Percentiles rank a stretch among this genome's conserved stretches.
These are phyloP conservation scores for Tympanopsis confertula DNA, from an alignment of 2,329 filamentous ascomycete genomes.

Conservation along the genomic window DNA sequence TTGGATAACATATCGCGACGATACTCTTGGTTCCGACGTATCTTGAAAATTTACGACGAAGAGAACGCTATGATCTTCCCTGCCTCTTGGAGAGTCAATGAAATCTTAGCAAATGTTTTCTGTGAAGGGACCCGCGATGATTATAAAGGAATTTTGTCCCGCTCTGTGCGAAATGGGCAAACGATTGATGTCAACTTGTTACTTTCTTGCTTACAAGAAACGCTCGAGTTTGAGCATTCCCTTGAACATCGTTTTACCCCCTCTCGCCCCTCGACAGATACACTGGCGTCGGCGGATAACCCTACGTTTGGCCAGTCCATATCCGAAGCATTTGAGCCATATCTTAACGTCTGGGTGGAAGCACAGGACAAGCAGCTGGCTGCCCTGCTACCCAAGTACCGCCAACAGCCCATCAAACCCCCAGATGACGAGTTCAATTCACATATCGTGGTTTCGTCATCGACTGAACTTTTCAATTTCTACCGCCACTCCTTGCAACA, in stretches of 20 bases:
- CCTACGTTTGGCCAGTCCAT: conserved; percentile 81
- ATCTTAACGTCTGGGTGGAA: conserved; percentile 92
- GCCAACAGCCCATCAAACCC: conserved; percentile 66
- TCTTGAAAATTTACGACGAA: conserved; percentile 89
- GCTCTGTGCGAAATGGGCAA: conserved; percentile 56
- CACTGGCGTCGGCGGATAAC: conserved; percentile 66
- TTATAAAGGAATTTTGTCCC: conserved; percentile 84
- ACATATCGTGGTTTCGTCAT: conserved; percentile 81
- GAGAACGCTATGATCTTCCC: conserved; percentile 87
- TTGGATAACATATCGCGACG: conserved; percentile 91
- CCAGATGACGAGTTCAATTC: conserved; percentile 84
- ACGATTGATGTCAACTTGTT: conserved; percentile 82
- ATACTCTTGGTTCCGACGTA: conserved; percentile 93
- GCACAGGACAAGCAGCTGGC: conserved; percentile 85
- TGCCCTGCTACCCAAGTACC: conserved; percentile 76
- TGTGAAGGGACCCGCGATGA: conserved; percentile 93
- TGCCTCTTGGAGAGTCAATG: conserved; percentile 75
- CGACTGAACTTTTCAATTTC: conserved; percentile 93
- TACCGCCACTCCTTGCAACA: conserved; percentile 88
- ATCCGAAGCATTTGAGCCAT: conserved; percentile 93
- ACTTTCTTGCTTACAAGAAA: conserved; percentile 83
- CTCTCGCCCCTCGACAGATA: conserved; percentile 78
- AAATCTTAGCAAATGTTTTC: conserved; percentile 80
- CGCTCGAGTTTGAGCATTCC: conserved; percentile 88
- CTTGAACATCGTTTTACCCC: conserved; percentile 73